Conservation (phyloP, 345 rosid genomes). For the Durio zibethinus region DNA sequence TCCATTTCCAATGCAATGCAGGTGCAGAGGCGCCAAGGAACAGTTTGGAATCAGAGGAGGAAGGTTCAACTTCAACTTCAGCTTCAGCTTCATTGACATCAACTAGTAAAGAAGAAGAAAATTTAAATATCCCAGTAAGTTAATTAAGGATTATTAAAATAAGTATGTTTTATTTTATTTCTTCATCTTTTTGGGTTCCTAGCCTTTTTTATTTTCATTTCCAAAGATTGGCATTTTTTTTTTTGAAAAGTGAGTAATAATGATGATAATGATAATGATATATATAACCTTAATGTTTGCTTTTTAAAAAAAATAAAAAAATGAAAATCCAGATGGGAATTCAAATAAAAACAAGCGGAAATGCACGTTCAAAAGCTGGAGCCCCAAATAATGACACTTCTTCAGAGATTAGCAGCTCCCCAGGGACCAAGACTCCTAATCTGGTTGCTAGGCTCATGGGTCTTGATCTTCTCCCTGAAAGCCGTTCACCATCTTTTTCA, state of each 20-base stretch:
- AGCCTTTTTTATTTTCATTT: neutral
- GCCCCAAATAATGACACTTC: conserved; percentile 31
- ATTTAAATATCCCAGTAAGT: conserved; percentile 53
- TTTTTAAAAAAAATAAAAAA: too few relatives aligned
- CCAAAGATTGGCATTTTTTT: conserved; percentile 12
- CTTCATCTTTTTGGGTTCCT: conserved; percentile 26
- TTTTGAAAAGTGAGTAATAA: conserved; percentile 27
- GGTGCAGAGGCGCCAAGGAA: conserved; percentile 79
- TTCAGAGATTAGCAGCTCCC: conserved; percentile 62
- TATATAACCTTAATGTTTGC: neutral
- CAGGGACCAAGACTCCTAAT: conserved; percentile 73
- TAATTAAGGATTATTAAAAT: neutral
- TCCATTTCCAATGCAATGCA: conserved; percentile 19
- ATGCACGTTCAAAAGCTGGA: conserved; percentile 29
- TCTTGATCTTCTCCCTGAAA: conserved; percentile 79
- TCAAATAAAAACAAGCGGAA: conserved; percentile 58
- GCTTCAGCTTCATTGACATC: conserved; percentile 30
- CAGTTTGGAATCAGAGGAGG: conserved; percentile 74
- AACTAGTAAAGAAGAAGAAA: conserved; percentile 36
- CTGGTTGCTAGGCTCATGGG: conserved; percentile 95
- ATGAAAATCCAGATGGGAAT: conserved; percentile 52
- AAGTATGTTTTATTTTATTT: neutral
- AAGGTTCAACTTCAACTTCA: conserved; percentile 18
- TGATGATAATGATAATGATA: conserved; percentile 20
- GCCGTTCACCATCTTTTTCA: conserved; percentile 44